Conservation (phyloP, 768 basidiomycete genomes). For the Podaxis sp. region DNA sequence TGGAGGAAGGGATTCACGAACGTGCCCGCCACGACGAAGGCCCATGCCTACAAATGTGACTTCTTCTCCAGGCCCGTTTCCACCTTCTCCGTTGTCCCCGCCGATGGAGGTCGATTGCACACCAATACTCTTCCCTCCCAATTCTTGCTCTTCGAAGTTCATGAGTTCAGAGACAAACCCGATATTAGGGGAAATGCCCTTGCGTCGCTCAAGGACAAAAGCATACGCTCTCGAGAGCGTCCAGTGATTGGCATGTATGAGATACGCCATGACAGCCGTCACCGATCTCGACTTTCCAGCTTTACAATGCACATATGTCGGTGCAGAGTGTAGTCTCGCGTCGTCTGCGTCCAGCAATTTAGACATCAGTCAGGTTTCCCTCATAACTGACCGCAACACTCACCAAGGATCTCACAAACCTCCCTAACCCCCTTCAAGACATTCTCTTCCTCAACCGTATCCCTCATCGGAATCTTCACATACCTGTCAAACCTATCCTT, state of each 20-base stretch:
- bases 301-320: conserved; percentile 95
- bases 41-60: conserved; percentile 26
- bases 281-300: conserved; percentile 95
- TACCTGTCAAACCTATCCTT: conserved; percentile 80
- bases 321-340: conserved; percentile 82
- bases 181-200: conserved; percentile 95
- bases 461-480: conserved; percentile 86
- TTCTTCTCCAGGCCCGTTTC: conserved; percentile 22
- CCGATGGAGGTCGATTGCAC: conserved; percentile 44
- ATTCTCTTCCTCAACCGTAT: conserved; percentile 93
- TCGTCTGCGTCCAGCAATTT: conserved; percentile 58
- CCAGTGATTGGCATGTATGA: conserved; percentile 98
- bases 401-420: conserved; percentile 86
- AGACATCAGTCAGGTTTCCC: background rate
- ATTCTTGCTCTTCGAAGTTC: conserved; percentile 91
- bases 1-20: conserved; percentile 33
- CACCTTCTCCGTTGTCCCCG: conserved; percentile 17
- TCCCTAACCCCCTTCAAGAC: conserved; percentile 80
- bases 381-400: conserved; percentile 27
- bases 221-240: conserved; percentile 88
- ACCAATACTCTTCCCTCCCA: conserved; percentile 74
- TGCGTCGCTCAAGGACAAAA: conserved; percentile 89
- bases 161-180: conserved; percentile 97
- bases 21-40: conserved; percentile 13
- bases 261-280: conserved; percentile 95